Percentiles rank a stretch among this genome's conserved stretches.
Conservation (phyloP, 2,329 filamentous ascomycete genomes). For the Lecanosticta acicola region DNA sequence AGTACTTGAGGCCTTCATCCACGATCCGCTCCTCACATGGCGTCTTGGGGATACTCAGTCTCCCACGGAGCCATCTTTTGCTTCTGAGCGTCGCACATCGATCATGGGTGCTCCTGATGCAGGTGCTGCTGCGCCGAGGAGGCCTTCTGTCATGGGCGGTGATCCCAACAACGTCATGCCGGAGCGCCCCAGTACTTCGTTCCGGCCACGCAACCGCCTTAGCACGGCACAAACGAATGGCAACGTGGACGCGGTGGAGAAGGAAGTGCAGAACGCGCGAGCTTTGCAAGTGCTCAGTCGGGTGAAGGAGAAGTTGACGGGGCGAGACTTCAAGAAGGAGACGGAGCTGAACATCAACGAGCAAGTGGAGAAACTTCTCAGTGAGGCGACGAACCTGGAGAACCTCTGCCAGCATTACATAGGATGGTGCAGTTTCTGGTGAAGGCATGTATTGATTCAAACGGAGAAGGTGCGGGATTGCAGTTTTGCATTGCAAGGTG, state of each 20-base stretch:
- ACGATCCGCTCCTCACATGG: slow-evolving; percentile 98
- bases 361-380: slow-evolving; percentile 91
- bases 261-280: slow-evolving; percentile 85
- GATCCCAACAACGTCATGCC: slow-evolving; percentile 22
- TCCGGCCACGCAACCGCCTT: slow-evolving; percentile 27
- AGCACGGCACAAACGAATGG: slow-evolving; percentile 30
- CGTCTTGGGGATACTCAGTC: slow-evolving; percentile 64
- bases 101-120: slow-evolving; percentile 47
- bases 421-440: slow-evolving; percentile 99
- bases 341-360: slow-evolving; percentile 79
- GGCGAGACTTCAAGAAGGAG: slow-evolving; percentile 79
- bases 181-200: slow-evolving; percentile 26
- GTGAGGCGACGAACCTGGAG: slow-evolving; percentile 93
- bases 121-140: slow-evolving; percentile 23
- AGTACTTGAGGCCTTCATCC: slow-evolving; percentile 97
- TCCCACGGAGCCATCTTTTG: slow-evolving; percentile 55
- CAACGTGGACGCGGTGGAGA: slow-evolving; percentile 36
- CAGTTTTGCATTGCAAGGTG: neutral
- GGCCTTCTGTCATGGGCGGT: slow-evolving; percentile 29
- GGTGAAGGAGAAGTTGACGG: slow-evolving; percentile 93
- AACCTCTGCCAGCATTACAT: slow-evolving; percentile 99
- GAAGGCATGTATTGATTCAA: too few relatives aligned
- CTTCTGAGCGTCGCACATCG: slow-evolving; percentile 55
- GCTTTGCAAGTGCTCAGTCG: slow-evolving; percentile 86
- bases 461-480: too few relatives aligned